phyloP scores from a whole-genome alignment of 805 yeast species.

The Metahyphopichia silvanorum region DNA sequence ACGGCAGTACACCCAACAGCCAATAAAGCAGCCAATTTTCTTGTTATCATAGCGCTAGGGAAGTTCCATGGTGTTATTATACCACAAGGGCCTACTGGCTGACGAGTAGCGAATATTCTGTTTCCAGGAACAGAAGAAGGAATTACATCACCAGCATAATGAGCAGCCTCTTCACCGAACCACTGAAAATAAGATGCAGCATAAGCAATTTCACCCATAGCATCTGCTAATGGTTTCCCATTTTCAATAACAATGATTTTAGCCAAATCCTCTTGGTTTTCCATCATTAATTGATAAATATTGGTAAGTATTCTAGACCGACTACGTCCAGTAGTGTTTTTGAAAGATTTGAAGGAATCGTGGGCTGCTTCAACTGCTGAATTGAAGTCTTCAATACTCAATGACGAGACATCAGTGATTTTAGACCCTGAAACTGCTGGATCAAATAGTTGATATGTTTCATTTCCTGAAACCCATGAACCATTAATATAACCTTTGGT shows the following conservation, averaged over 20 bases:
- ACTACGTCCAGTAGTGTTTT: slow-evolving; percentile 52
- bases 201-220: slow-evolving; percentile 65
- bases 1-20: slow-evolving; percentile 81
- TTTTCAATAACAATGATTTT: slow-evolving; percentile 63
- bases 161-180: slow-evolving; percentile 82
- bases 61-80: slow-evolving; percentile 84
- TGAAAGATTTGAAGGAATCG: slow-evolving; percentile 50
- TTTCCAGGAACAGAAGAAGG: slow-evolving; percentile 47
- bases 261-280: slow-evolving; percentile 65
- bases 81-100: slow-evolving; percentile 82
- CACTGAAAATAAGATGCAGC: slow-evolving; percentile 83
- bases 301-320: slow-evolving; percentile 52
- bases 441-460: slow-evolving; percentile 62
- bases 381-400: slow-evolving; percentile 43
- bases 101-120: slow-evolving; percentile 58
- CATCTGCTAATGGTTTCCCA: slow-evolving; percentile 70
- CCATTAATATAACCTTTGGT: slow-evolving; percentile 72
- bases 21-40: slow-evolving; percentile 71
- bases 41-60: slow-evolving; percentile 74
- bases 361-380: slow-evolving; percentile 56
- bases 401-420: slow-evolving; percentile 53
- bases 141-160: slow-evolving; percentile 63
- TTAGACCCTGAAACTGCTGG: slow-evolving; percentile 61
- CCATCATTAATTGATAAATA: slow-evolving; percentile 51
- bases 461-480: slow-evolving; percentile 54